These are phyloP conservation scores for Theileria sp. DNA, from an alignment of 169 alveolate genomes.

Conservation along the genomic window DNA sequence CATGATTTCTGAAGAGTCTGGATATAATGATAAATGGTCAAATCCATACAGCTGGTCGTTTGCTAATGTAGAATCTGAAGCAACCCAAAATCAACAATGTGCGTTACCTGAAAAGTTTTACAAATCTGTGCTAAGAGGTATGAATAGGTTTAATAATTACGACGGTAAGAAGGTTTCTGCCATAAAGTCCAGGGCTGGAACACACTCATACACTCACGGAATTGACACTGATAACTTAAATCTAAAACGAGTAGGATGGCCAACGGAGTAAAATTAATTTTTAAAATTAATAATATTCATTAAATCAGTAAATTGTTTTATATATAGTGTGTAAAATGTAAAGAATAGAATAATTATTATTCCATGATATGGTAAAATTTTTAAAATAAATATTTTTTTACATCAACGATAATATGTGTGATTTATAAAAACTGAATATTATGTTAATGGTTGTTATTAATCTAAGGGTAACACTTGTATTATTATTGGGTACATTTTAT, in stretches of 20 bases:
- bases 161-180: constrained; percentile 28
- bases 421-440: no score
- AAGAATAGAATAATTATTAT: background rate
- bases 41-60: constrained; percentile 29
- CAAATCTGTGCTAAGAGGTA: constrained; percentile 21
- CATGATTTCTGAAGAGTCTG: constrained; percentile 27
- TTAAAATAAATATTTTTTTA: no score
- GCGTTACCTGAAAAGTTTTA: constrained; percentile 28
- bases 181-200: constrained; percentile 31
- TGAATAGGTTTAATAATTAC: constrained; percentile 15
- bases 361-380: no score
- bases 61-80: background rate
- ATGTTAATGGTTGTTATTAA: background rate
- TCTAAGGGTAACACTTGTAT: background rate
- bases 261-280: constrained; percentile 31
- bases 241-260: constrained; percentile 67
- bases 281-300: background rate
- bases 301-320: background rate
- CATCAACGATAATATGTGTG: background rate
- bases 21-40: constrained; percentile 30
- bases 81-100: constrained; percentile 27
- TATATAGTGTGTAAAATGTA: background rate
- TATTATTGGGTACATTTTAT: constrained; percentile 4
- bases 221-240: constrained; percentile 64
- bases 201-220: constrained; percentile 64